A percentile compares a stretch with the other conserved stretches of the same genome.
Evolutionary conservation across 2,329 filamentous ascomycete genomes (phyloP).

Genomic region (Lasiodiplodia sp.): DNA sequence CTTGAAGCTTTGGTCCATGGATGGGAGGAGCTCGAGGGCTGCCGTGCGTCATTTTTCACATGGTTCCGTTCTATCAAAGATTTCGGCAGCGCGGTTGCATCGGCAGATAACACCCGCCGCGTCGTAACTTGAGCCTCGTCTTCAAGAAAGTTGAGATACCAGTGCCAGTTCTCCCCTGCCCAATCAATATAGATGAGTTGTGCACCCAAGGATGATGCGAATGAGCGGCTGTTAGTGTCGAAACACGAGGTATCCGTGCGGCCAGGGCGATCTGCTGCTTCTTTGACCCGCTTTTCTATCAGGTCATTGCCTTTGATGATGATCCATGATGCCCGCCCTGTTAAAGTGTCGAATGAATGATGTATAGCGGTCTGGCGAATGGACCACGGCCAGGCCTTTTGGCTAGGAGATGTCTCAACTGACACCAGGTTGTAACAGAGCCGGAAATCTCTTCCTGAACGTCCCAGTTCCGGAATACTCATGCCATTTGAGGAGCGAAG

Average conservation of each 20-base stretch:
- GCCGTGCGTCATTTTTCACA: too few relatives aligned
- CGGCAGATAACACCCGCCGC: conserved; percentile 28
- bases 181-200: conserved; percentile 48
- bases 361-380: conserved; percentile 48
- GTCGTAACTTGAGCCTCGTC: conserved; percentile 38
- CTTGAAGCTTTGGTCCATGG: too few relatives aligned
- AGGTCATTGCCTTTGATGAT: conserved; percentile 47
- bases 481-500: conserved; percentile 21
- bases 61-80: too few relatives aligned
- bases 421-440: conserved; percentile 53
- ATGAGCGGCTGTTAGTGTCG: conserved; percentile 29
- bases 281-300: conserved; percentile 42
- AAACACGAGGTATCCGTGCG: conserved; percentile 25
- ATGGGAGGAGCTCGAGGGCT: too few relatives aligned
- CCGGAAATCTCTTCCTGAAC: conserved; percentile 47
- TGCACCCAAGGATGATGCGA: conserved; percentile 38
- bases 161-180: conserved; percentile 53
- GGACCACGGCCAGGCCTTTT: conserved; percentile 42
- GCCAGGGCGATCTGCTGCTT: conserved; percentile 27
- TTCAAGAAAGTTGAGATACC: conserved; percentile 51
- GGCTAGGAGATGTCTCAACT: conserved; percentile 38
- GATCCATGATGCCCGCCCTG: conserved; percentile 45
- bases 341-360: conserved; percentile 50
- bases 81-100: too few relatives aligned
- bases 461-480: conserved; percentile 40